Evolutionary conservation across 108 stramenopile species (phyloP).

Genomic region (Stephanodiscus minutulus): DNA sequence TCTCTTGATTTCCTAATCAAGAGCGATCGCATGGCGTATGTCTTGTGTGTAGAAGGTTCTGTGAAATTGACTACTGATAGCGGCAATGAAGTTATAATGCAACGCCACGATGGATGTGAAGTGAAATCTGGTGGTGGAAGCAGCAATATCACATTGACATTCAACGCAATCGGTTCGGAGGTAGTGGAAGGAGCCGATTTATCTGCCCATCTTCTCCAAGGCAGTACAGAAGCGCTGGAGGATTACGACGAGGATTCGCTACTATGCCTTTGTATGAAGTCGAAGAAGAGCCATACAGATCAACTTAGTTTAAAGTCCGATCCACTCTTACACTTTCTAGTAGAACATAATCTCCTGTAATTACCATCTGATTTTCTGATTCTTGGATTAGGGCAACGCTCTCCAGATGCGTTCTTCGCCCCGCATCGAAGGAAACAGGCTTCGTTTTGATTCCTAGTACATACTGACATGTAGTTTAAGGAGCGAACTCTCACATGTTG

Average conservation of each 20-base stretch:
- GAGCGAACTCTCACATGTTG: too few species aligned
- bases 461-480: too few species aligned
- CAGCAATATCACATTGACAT: not conserved
- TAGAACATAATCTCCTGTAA: too few species aligned
- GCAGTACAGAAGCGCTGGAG: too few species aligned
- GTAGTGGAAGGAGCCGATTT: not conserved
- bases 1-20: constrained; percentile 27
- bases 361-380: too few species aligned
- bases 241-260: not conserved
- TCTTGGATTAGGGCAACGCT: too few species aligned
- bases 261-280: constrained; percentile 11
- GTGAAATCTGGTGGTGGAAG: constrained; percentile 29
- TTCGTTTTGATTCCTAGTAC: too few species aligned
- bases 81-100: constrained; percentile 35
- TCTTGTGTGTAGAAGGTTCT: constrained; percentile 74
- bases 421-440: too few species aligned
- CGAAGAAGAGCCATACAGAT: constrained; percentile 39
- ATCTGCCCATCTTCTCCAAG: too few species aligned
- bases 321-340: too few species aligned
- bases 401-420: too few species aligned
- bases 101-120: constrained; percentile 63
- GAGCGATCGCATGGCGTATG: constrained; percentile 66
- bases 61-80: constrained; percentile 31
- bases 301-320: too few species aligned
- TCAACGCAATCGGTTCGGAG: not conserved